A percentile compares a stretch with the other conserved stretches of the same genome.
These are phyloP conservation scores for Cicer yamashitae DNA, from an alignment of 306 rosid genomes.

Conservation along the genomic window DNA sequence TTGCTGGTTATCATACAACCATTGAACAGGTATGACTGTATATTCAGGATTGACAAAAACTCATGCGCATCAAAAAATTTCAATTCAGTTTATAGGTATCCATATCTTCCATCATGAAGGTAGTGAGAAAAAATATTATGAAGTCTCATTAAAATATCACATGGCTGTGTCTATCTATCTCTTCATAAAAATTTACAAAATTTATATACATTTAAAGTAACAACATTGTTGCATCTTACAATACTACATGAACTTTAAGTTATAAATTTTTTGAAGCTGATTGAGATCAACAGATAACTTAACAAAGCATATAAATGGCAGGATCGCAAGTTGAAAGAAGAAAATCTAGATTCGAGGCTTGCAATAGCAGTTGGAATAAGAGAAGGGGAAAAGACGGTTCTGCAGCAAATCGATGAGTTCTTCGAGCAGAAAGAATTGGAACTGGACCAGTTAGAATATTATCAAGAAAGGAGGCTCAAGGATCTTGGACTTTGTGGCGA, in stretches of 20 bases:
- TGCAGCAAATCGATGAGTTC: slow-evolving; percentile 73
- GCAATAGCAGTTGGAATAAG: slow-evolving; percentile 88
- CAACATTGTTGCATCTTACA: not conserved
- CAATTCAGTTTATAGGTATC: not conserved
- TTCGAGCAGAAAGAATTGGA: slow-evolving; percentile 76
- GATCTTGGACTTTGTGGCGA: slow-evolving; percentile 97
- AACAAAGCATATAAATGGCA: slow-evolving; percentile 49
- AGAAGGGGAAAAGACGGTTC: slow-evolving; percentile 81
- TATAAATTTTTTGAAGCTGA: slow-evolving; percentile 20
- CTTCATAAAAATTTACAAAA: not conserved
- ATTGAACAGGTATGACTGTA: slow-evolving; percentile 73
- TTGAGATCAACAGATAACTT: slow-evolving; percentile 38
- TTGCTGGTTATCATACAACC: slow-evolving; percentile 78
- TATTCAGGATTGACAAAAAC: not conserved
- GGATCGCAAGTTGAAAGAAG: slow-evolving; percentile 79
- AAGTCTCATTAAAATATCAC: not conserved
- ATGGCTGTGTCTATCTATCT: not conserved
- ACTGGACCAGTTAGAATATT: slow-evolving; percentile 69
- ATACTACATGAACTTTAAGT: slow-evolving; percentile 4
- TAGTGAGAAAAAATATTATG: not conserved
- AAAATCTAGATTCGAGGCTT: slow-evolving; percentile 64
- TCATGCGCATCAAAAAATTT: not conserved
- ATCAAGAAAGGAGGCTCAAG: slow-evolving; percentile 95
- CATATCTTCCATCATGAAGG: not conserved
- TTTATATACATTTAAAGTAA: not conserved